These are phyloP conservation scores for Talaromyces pinophilus DNA, from an alignment of 2,329 filamentous ascomycete genomes.

Conservation along the genomic window DNA sequence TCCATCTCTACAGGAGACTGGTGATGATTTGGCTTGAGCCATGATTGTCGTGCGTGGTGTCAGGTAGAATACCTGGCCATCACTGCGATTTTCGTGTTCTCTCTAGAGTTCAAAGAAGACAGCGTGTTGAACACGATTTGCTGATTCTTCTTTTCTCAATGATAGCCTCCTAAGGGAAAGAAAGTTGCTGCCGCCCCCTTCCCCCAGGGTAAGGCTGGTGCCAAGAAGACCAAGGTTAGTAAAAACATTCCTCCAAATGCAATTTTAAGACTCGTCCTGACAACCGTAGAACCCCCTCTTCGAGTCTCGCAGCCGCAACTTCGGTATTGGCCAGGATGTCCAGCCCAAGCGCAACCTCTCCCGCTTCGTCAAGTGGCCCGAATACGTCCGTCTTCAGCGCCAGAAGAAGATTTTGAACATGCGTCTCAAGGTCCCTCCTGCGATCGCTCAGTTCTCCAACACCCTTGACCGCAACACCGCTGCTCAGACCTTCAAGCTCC, in stretches of 20 bases:
- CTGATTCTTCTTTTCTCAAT: slow-evolving; percentile 99
- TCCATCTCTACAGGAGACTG: slow-evolving; percentile 22
- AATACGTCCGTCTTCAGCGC: slow-evolving; percentile 98
- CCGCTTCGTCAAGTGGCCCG: slow-evolving; percentile 99
- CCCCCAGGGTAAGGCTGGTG: slow-evolving; percentile 85
- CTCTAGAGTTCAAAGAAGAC: slow-evolving; percentile 93
- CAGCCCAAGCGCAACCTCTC: slow-evolving; percentile 94
- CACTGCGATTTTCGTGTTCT: slow-evolving; percentile 49
- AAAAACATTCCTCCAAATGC: slow-evolving; percentile 25
- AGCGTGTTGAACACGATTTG: slow-evolving; percentile 69
- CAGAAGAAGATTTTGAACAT: slow-evolving; percentile 95
- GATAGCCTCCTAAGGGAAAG: slow-evolving; percentile 99
- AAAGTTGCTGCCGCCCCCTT: slow-evolving; percentile 97
- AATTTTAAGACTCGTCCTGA: background rate
- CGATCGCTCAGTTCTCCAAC: slow-evolving; percentile 96
- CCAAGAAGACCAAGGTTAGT: slow-evolving; percentile 97
- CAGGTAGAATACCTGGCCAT: slow-evolving; percentile 22
- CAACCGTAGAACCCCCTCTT: slow-evolving; percentile 86
- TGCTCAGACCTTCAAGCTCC: slow-evolving; percentile 96
- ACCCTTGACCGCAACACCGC: slow-evolving; percentile 96
- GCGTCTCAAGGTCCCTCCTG: slow-evolving; percentile 96
- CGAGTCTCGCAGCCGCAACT: slow-evolving; percentile 98
- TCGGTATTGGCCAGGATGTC: slow-evolving; percentile 97
- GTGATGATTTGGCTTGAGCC: slow-evolving; percentile 59
- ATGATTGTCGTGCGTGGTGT: slow-evolving; percentile 45